These are phyloP conservation scores for Astrothelium subdiscretum DNA, from an alignment of 495 filamentous ascomycete species.

Conservation along the genomic window DNA sequence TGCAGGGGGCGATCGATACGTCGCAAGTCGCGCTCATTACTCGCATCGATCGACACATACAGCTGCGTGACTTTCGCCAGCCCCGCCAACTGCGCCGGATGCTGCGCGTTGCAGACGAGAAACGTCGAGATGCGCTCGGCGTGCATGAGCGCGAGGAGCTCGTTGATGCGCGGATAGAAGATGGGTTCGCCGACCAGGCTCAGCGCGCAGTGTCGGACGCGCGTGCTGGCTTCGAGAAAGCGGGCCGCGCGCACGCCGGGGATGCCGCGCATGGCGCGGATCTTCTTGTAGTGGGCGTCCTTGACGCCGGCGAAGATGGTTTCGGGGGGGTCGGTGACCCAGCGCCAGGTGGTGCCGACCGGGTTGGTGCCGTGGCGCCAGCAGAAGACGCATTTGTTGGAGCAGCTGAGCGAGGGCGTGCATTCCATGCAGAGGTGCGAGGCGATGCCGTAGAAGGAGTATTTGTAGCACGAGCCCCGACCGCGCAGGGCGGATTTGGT, in stretches of 20 bases:
- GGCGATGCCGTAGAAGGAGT: slow-evolving; percentile 87
- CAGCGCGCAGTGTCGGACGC: slow-evolving; percentile 83
- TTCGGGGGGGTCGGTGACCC: slow-evolving; percentile 84
- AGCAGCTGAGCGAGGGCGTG: slow-evolving; percentile 87
- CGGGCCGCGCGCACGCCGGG: slow-evolving; percentile 85
- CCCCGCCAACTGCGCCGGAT: slow-evolving; percentile 77
- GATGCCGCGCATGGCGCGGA: slow-evolving; percentile 90
- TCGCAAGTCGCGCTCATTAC: slow-evolving; percentile 74
- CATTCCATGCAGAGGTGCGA: slow-evolving; percentile 98
- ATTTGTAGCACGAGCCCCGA: slow-evolving; percentile 93
- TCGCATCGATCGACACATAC: slow-evolving; percentile 91
- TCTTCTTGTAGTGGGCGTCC: slow-evolving; percentile 87
- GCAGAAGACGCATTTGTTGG: slow-evolving; percentile 97
- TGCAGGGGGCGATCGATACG: slow-evolving; percentile 86
- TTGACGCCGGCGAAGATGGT: slow-evolving; percentile 83
- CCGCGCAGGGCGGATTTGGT: slow-evolving; percentile 96
- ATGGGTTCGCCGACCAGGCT: slow-evolving; percentile 90
- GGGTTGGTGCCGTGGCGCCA: slow-evolving; percentile 97
- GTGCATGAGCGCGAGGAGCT: slow-evolving; percentile 72
- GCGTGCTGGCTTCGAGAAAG: slow-evolving; percentile 75
- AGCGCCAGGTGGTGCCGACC: slow-evolving; percentile 90
- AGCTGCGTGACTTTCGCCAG: slow-evolving; percentile 80
- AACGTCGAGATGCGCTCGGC: slow-evolving; percentile 80
- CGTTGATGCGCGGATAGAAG: slow-evolving; percentile 96
- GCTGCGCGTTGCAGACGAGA: slow-evolving; percentile 96